Evolutionary conservation across 768 basidiomycete genomes (phyloP), one percentile per base, ranked within the genome.

Genomic region (Pilatotrama ljubarskyi): DNA sequence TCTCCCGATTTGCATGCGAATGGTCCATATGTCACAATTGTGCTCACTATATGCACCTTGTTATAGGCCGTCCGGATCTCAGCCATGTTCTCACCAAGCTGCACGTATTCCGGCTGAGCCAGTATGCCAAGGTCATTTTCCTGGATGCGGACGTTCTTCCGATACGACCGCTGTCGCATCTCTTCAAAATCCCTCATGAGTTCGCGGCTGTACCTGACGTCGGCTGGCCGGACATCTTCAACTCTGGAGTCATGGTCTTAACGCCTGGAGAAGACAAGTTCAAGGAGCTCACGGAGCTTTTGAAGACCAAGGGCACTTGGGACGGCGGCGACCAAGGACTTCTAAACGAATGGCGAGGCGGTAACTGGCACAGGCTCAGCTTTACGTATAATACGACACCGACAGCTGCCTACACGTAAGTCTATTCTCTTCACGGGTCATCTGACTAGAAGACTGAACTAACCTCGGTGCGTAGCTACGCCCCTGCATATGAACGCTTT

Each of bases 141-240:
- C 85, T 97, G 60, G 93, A 96, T 73, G 94, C 93, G 66, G 93
- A 96, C 71, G 85, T 94, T 51, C 88, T 96, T 65, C 91, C 93
- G 54, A 80, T 93, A 51, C 84, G 90, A 49, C 91, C 96, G 26
- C 78, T 99, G 55, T 90, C 93, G 36, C 95, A 96, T 75, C 85
- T 99, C n/a, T 98, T 99, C 74, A 79, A 81, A 35, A 74, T 90
- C 47, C 83, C 89, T 4, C 80, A 88, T 71, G 87, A 91, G 62
- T 95, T 99, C 70, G 88, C 95, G 41, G 97, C 97, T 9, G 91
- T 88, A 8, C 95, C 97, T 11, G 97, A 99, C 73, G 92, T 95
- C 32, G 97, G 97, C 66, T 99, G 97, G 97, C 97, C 97, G 40
- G 97, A 99, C 75, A 95, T 97, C 62, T 99, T 99, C 80, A 99